Evolutionary conservation across 2,329 filamentous ascomycete species (phyloP).

Genomic region (Stromatinia cepivora): DNA sequence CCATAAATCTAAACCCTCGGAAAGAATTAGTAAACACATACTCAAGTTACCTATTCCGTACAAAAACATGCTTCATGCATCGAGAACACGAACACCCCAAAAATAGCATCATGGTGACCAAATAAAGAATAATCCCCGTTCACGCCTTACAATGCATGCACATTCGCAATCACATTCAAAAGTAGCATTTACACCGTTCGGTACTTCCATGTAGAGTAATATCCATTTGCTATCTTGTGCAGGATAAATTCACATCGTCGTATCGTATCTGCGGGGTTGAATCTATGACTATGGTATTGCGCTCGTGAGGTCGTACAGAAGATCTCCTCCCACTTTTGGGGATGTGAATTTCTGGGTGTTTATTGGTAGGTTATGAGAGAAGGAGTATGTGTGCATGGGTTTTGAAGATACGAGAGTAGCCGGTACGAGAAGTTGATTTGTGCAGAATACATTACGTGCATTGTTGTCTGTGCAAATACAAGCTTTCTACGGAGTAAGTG

Average conservation of each 20-base stretch:
- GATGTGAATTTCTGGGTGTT: neutral
- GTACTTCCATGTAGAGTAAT: neutral
- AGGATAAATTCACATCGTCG: neutral
- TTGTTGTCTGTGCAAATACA: neutral
- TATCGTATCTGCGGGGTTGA: slow-evolving; percentile 2
- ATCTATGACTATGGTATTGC: neutral
- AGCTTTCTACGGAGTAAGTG: neutral
- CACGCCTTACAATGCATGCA: too few relatives aligned
- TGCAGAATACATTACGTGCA: neutral
- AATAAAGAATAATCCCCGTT: neutral
- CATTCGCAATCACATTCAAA: neutral
- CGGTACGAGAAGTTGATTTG: neutral
- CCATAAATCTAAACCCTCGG: neutral
- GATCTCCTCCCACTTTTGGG: neutral
- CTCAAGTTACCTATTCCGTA: too few relatives aligned
- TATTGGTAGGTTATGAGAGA: neutral
- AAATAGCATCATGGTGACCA: neutral
- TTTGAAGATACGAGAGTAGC: neutral
- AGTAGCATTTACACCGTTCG: neutral
- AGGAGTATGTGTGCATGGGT: neutral
- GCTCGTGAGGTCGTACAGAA: neutral
- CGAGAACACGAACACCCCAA: neutral
- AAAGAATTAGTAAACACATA: neutral
- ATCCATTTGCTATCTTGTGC: neutral
- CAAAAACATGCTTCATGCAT: neutral